Base-by-base conservation (phyloP, 306 rosid genomes). In the Cajanus cajan region DNA sequence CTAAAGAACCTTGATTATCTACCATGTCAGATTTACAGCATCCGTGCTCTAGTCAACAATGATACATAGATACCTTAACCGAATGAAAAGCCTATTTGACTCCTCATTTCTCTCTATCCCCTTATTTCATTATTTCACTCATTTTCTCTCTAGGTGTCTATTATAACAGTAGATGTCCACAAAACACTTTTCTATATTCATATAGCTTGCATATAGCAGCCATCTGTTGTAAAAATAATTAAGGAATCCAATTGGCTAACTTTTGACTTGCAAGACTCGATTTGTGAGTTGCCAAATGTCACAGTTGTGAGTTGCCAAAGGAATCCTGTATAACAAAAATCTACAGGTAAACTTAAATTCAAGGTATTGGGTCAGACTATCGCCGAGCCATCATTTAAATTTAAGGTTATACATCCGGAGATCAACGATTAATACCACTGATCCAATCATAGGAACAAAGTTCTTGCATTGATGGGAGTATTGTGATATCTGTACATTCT, bases 401-500 rank as follows among this genome's bases (percentile, higher is more conserved):
- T 39, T 78, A 67, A 51, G 73, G 73, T 68, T 63, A 73, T 77
- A 73, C 68, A 77, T 72, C 8, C 61, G 61, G 48, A 52, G 50
- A 51, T 50, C 73, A 79, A 48, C 71, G 40, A 55, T 61, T 69
- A 43, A 50, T 36, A 67, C 77, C 77, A 76, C 57, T 78, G 71
- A 74, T 66, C 85, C 85, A 47, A 44, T 40, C 73, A 48, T 69
- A 57, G 68, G 57, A 34, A 69, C 64, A 76, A 68, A 79, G 71
- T 68, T 73, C 86, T 82, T 78, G 80, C 85, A 84, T 84, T 80
- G 85, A 86, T 82, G 74, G 50, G 65, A 77, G 81, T 79, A 78
- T 76, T 79, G 85, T 80, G 83, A 84, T 85, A 84, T 77, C 90
- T 88, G 94, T 85, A 89, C 94, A 93, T 77, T 78, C 86, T 80